These are phyloP conservation scores for Tylopilus rubrobrunneus DNA, from an alignment of 768 basidiomycete species.

Conservation along the genomic window DNA sequence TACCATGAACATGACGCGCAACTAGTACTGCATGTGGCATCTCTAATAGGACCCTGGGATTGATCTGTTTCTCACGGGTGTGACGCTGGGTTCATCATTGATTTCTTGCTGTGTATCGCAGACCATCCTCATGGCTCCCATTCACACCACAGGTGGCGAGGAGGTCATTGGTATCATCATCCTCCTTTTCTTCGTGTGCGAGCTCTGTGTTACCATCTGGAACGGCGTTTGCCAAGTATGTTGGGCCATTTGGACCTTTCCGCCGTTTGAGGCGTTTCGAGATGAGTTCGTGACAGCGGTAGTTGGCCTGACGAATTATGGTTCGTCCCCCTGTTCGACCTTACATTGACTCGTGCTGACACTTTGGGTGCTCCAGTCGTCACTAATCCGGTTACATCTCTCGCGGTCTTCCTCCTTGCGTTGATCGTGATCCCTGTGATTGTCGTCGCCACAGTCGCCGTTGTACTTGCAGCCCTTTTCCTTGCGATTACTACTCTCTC, in stretches of 20 bases:
- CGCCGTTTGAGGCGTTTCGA: slow-evolving; percentile 23
- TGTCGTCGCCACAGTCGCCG: background rate
- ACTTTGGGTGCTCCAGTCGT: background rate
- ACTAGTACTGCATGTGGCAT: no score
- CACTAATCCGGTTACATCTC: background rate
- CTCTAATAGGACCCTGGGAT: no score
- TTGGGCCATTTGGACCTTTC: slow-evolving; percentile 17
- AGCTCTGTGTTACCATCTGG: background rate
- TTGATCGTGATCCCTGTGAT: background rate
- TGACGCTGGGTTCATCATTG: no score
- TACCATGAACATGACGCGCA: no score
- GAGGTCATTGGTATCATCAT: no score
- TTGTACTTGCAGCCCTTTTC: background rate
- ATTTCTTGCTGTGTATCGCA: no score
- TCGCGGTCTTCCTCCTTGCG: background rate
- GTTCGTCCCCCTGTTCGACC: background rate
- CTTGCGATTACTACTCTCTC: background rate
- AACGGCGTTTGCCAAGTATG: background rate
- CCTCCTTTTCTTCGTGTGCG: slow-evolving; percentile 1
- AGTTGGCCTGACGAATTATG: background rate
- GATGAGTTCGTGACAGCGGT: slow-evolving; percentile 11
- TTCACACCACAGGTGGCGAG: no score
- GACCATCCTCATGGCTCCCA: no score
- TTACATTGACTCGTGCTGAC: background rate
- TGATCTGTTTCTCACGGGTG: slow-evolving; percentile 10